Percentiles rank a stretch among this genome's conserved stretches.
Conservation (phyloP, 352 stramenopile genomes). For the Phytopythium boreale region DNA sequence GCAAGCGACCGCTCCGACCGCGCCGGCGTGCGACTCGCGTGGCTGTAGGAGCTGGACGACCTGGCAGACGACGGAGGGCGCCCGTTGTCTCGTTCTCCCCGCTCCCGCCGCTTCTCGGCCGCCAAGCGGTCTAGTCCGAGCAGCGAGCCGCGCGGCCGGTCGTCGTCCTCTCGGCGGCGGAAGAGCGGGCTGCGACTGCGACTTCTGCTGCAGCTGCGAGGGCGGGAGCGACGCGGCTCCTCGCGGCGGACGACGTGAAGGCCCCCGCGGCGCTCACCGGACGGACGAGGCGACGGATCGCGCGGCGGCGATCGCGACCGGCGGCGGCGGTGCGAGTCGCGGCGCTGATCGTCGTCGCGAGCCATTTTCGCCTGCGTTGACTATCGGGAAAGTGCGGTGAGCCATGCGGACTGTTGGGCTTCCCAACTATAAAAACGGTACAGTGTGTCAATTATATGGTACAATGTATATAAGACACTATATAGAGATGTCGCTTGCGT, state of each 20-base stretch:
- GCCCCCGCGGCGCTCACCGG: constrained; percentile 9
- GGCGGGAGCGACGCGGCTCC: not conserved
- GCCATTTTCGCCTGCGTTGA: not conserved
- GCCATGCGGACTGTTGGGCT: no score
- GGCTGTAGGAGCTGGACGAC: constrained; percentile 8
- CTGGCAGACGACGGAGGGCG: not conserved
- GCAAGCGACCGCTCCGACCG: constrained; percentile 27
- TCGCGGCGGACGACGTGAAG: constrained; percentile 31
- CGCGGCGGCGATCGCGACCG: not conserved
- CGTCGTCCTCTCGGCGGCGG: constrained; percentile 1
- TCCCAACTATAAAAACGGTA: no score
- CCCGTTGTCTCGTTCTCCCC: not conserved
- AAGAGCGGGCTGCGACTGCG: constrained; percentile 13
- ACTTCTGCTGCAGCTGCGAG: constrained; percentile 1
- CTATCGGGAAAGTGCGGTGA: not conserved
- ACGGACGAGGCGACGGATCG: not conserved
- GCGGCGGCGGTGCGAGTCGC: not conserved
- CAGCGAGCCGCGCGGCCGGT: constrained; percentile 24
- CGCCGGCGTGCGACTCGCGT: constrained; percentile 18
- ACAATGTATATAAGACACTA: no score
- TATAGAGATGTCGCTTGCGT: no score
- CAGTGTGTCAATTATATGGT: no score
- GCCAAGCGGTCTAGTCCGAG: constrained; percentile 64
- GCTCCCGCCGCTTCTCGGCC: constrained; percentile 53
- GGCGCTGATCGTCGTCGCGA: not conserved